These are phyloP conservation scores for Cercophora sp. DNA, from an alignment of 495 filamentous ascomycete genomes.

Conservation along the genomic window DNA sequence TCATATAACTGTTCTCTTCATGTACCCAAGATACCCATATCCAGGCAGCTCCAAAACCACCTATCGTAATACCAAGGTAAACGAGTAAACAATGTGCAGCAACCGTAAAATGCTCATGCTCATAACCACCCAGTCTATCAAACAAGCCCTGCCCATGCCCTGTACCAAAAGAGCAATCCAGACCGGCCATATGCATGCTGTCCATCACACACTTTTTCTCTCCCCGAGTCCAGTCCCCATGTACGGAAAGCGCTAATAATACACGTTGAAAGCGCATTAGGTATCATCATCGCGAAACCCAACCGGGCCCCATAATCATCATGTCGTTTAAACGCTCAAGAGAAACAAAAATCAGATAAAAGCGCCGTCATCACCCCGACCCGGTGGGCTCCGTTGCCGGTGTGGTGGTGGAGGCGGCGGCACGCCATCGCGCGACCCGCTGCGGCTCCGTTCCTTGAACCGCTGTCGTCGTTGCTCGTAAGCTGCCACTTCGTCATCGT, in stretches of 20 bases:
- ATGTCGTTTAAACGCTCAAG: not conserved
- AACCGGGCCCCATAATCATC: not conserved
- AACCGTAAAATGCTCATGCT: no score
- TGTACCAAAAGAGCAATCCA: no score
- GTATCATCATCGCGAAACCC: conserved; percentile 2
- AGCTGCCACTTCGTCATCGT: not conserved
- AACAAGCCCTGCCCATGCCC: no score
- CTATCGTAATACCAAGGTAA: no score
- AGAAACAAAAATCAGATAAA: conserved; percentile 5
- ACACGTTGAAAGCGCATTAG: not conserved
- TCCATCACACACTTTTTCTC: no score
- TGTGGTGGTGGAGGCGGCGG: not conserved
- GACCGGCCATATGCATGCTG: no score
- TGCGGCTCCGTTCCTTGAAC: conserved; percentile 9
- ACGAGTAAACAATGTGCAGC: no score
- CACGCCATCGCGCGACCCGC: not conserved
- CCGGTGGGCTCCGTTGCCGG: not conserved
- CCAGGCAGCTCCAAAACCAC: no score
- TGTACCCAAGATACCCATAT: no score
- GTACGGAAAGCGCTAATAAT: not conserved
- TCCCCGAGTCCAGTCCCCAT: no score
- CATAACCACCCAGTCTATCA: no score
- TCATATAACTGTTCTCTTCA: no score
- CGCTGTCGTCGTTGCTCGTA: conserved; percentile 8
- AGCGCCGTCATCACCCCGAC: not conserved